A percentile compares a stretch with the other conserved stretches of the same genome.
Evolutionary conservation across 2,329 filamentous ascomycete species (phyloP).

Genomic region (Setomelanomma holmii): DNA sequence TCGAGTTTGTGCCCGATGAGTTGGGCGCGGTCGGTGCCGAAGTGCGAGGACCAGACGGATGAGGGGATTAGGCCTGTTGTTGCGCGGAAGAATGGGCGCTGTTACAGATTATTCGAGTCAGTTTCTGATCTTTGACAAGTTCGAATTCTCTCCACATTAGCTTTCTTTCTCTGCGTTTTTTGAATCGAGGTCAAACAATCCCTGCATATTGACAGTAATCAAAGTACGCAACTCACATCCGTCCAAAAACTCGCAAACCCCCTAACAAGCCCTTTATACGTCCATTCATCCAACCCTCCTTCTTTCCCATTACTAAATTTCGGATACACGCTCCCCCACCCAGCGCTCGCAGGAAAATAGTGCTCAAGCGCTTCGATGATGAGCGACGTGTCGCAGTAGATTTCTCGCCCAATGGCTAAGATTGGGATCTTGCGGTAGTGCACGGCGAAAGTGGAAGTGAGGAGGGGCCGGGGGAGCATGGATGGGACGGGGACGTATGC

Average conservation of each 20-base stretch:
- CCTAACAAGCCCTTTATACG: conserved; percentile 46
- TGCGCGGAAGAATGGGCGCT: conserved; percentile 48
- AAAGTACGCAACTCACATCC: conserved; percentile 33
- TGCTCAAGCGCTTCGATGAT: conserved; percentile 46
- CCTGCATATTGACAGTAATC: not conserved
- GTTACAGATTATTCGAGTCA: not conserved
- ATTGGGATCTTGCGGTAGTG: conserved; percentile 50
- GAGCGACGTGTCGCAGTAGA: conserved; percentile 45
- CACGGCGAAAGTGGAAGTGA: conserved; percentile 46
- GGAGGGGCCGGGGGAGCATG: conserved; percentile 50
- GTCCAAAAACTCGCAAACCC: conserved; percentile 53
- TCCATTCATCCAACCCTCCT: conserved; percentile 31
- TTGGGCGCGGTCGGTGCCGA: conserved; percentile 48
- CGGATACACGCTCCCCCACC: conserved; percentile 48
- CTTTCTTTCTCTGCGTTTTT: too few species aligned
- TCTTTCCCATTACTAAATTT: conserved; percentile 13
- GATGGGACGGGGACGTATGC: conserved; percentile 49
- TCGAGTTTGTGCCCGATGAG: conserved; percentile 51
- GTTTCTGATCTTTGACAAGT: not conserved
- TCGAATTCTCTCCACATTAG: not conserved
- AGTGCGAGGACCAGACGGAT: conserved; percentile 48
- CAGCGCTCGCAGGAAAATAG: conserved; percentile 31
- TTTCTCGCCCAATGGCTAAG: conserved; percentile 39
- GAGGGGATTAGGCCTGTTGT: conserved; percentile 52
- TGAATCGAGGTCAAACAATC: too few species aligned